phyloP scores from a whole-genome alignment of 768 basidiomycete species.

The Leccinum longicurvipes region DNA sequence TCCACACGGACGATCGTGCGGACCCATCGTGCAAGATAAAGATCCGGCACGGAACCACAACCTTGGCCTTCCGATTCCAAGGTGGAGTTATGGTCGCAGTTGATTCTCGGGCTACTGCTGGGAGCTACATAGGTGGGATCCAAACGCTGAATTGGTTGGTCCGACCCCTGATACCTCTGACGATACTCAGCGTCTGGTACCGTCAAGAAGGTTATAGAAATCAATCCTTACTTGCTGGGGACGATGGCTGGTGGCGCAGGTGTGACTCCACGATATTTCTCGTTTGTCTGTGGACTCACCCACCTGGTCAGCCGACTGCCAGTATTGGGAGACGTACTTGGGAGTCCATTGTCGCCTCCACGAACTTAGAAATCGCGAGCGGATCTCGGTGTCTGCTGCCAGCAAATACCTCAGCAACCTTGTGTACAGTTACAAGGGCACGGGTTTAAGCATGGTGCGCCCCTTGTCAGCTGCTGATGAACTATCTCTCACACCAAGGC shows the following conservation, averaged over 20 bases:
- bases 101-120: conserved; percentile 97
- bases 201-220: conserved; percentile 99
- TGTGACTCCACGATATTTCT: conserved; percentile 32
- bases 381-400: conserved; percentile 98
- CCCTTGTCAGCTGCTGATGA: not conserved
- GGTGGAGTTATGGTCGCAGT: conserved; percentile 99
- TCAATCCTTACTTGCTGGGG: conserved; percentile 97
- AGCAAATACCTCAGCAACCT: conserved; percentile 97
- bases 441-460: conserved; percentile 97
- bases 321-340: conserved; percentile 98
- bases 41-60: conserved; percentile 98
- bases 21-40: conserved; percentile 95
- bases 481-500: not conserved
- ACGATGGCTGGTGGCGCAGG: conserved; percentile 99
- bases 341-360: conserved; percentile 97
- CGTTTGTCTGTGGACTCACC: conserved; percentile 2
- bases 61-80: conserved; percentile 92
- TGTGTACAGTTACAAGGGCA: conserved; percentile 97
- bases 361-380: conserved; percentile 93
- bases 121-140: conserved; percentile 87
- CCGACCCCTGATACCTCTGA: not conserved
- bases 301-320: conserved; percentile 72
- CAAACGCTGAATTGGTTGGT: not conserved
- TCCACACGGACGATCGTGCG: conserved; percentile 94
- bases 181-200: conserved; percentile 77